Conservation (phyloP, 1,284 basidiomycete species). For the Ceratobasidium sp. region DNA sequence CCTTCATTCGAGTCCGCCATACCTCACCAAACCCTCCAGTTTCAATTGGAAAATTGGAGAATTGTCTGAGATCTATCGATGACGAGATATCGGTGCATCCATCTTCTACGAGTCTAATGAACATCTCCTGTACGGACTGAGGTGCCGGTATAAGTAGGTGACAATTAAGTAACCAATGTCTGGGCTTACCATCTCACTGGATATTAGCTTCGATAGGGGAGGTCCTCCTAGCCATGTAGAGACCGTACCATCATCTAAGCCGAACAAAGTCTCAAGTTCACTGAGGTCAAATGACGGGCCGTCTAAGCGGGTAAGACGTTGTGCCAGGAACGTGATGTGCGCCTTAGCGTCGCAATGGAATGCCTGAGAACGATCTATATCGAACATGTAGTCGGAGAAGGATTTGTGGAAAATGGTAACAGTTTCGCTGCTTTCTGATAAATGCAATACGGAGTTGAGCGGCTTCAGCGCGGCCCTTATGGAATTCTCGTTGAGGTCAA, state of each 20-base stretch:
- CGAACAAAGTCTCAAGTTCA: background rate
- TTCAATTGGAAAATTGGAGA: too few species aligned
- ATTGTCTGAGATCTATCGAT: too few species aligned
- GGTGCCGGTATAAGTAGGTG: too few species aligned
- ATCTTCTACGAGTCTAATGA: too few species aligned
- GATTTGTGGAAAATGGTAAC: constrained; percentile 4
- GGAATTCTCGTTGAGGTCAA: background rate
- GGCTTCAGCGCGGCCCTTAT: background rate
- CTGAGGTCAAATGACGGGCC: background rate
- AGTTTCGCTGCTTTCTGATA: background rate
- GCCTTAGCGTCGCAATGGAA: background rate
- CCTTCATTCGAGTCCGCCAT: too few species aligned
- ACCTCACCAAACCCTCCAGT: too few species aligned
- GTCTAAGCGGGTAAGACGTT: background rate
- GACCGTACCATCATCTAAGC: background rate
- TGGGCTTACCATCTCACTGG: too few species aligned
- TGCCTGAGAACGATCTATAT: background rate
- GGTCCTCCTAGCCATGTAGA: too few species aligned
- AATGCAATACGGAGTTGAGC: background rate
- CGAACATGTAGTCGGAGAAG: constrained; percentile 9
- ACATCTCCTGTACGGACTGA: too few species aligned
- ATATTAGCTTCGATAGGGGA: too few species aligned
- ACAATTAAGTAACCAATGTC: too few species aligned
- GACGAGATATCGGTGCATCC: too few species aligned
- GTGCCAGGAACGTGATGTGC: background rate